Base-by-base conservation (phyloP, 1,284 basidiomycete genomes). In the Blastosporella zonata region DNA sequence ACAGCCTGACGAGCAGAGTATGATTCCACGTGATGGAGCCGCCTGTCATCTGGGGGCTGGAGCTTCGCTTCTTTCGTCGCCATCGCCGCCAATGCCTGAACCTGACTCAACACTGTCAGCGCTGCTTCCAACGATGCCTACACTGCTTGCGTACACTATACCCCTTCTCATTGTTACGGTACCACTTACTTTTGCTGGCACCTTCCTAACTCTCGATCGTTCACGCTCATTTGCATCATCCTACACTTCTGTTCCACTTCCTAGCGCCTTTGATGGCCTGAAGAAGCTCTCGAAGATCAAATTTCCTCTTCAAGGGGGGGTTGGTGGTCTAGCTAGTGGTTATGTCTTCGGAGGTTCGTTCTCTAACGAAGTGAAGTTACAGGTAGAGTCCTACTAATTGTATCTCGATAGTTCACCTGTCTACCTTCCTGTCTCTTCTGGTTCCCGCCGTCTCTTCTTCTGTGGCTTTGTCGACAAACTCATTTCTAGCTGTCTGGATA, bases 131-230 rank as follows among this genome's bases (percentile, higher is more conserved):
- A 65, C 72, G 13, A 67, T 70, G 15, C 60, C 73, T 2, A 74
- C 73, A 58, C 61, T 71, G 23, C 67, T 84, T 21, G 73, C 74
- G 31, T 86, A 85, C 59, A 57, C 75, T 20, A 59, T 85, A 38
- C 76, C 81, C 54, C 62, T 85, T 6, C 62, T 84, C 28, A 62
- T 78, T 9, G 44, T 78, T 1, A 82, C 81, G 6, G 38, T 78
- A 31, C 52, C 78, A 21, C 66, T 83, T 28, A 75, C 78, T 2
- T 82, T 84, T 57, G 69, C 81, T 18, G 83, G 84, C 12, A 74
- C 82, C 2, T 87, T 87, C 62, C 68, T 86, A 18, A 85, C 77
- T 15, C 72, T 86, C 40, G 83, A 86, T 59, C 79, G 84, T 29
- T 79, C 82, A 28, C 74, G 81, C 34, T 73, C 75, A 12, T 85